A percentile compares a stretch with the other conserved stretches of the same genome.
These are phyloP conservation scores for Escovopsis sp. DNA, from an alignment of 2,329 filamentous ascomycete genomes.

Conservation along the genomic window DNA sequence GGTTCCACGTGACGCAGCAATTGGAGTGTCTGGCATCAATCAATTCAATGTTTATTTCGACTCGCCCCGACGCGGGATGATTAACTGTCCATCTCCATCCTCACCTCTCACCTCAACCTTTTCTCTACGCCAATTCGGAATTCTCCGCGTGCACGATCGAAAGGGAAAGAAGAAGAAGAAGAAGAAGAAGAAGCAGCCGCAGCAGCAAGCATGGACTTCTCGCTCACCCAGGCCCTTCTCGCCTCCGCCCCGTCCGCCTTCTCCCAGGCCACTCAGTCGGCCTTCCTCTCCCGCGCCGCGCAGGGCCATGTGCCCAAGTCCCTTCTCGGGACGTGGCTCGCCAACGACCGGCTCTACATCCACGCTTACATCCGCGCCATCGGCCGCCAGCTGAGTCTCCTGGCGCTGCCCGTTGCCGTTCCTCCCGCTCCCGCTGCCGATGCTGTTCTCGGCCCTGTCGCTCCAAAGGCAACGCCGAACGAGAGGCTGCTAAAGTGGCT, in stretches of 20 bases:
- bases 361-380: conserved; percentile 55
- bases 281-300: conserved; percentile 52
- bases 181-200: background rate
- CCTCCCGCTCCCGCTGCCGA: conserved; percentile 1
- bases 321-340: conserved; percentile 50
- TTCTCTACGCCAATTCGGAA: too few relatives aligned
- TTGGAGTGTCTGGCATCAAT: background rate
- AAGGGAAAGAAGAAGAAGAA: background rate
- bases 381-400: conserved; percentile 46
- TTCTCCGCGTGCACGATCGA: too few relatives aligned
- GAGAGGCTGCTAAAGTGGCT: conserved; percentile 47
- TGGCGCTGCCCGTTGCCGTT: conserved; percentile 34
- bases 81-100: too few relatives aligned
- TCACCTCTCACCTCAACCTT: too few relatives aligned
- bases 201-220: conserved; percentile 11
- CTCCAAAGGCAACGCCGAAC: conserved; percentile 19
- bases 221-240: conserved; percentile 44
- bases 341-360: conserved; percentile 57
- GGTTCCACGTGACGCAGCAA: background rate
- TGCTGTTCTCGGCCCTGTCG: too few relatives aligned
- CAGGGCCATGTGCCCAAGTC: conserved; percentile 42
- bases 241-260: conserved; percentile 30
- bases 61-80: too few relatives aligned
- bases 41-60: background rate
- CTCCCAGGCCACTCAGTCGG: conserved; percentile 44